A percentile compares a stretch with the other conserved stretches of the same genome.
Conservation (phyloP, 2,329 filamentous ascomycete species). For the Catunica adiposa region DNA sequence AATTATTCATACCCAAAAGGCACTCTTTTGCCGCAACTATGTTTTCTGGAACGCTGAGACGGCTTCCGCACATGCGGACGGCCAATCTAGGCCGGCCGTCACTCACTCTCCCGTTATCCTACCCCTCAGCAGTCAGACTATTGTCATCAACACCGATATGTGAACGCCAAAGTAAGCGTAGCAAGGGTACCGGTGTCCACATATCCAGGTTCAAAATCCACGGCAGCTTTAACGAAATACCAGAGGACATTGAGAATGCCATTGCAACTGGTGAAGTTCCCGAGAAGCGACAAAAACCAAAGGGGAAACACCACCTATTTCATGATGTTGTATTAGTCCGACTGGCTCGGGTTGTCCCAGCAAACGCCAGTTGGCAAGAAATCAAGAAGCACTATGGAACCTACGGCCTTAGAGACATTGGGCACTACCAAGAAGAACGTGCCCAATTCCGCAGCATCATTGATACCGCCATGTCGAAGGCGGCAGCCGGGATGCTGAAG, state of each 20-base stretch:
- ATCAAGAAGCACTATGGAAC: conserved; percentile 13
- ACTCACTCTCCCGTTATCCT: not conserved
- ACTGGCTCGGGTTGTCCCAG: conserved; percentile 12
- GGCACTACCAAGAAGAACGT: conserved; percentile 26
- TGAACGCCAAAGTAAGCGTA: not conserved
- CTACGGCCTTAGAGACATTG: conserved; percentile 22
- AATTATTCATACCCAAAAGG: not conserved
- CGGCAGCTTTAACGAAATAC: not conserved
- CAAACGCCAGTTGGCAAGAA: conserved; percentile 11
- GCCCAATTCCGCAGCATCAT: conserved; percentile 29
- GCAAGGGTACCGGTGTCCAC: not conserved
- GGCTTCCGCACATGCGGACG: conserved; percentile 2
- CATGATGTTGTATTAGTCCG: conserved; percentile 12
- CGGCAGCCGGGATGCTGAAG: conserved; percentile 21
- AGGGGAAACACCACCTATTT: conserved; percentile 13
- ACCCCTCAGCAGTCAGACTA: not conserved
- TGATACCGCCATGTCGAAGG: conserved; percentile 31
- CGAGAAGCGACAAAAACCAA: not conserved
- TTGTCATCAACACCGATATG: conserved; percentile 2
- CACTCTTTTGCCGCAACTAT: conserved; percentile 1
- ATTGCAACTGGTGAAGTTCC: conserved; percentile 11
- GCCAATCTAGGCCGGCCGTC: not conserved
- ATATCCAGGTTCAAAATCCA: conserved; percentile 9
- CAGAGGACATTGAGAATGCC: conserved; percentile 4
- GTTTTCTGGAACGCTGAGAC: conserved; percentile 6